Evolutionary conservation across 1,284 basidiomycete species (phyloP).

Genomic region (Cryptococcus sp.): DNA sequence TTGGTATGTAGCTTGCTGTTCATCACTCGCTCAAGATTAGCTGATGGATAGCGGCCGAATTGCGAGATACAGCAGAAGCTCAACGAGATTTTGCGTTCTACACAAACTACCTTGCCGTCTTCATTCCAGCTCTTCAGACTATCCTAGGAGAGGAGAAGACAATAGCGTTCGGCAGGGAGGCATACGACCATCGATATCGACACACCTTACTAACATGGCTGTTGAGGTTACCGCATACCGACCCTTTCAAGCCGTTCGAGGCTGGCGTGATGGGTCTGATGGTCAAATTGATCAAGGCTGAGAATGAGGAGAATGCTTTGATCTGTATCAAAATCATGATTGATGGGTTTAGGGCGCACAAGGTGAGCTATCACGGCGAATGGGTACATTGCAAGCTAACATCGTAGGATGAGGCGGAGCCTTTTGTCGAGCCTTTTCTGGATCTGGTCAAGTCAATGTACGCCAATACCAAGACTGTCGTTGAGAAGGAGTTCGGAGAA

Average conservation of each 20-base stretch:
- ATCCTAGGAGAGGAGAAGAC: constrained; percentile 72
- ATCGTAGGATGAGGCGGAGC: constrained; percentile 63
- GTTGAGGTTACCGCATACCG: constrained; percentile 79
- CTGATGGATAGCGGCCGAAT: constrained; percentile 59
- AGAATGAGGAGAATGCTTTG: constrained; percentile 95
- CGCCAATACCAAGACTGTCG: constrained; percentile 67
- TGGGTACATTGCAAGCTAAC: background rate
- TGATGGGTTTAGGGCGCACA: constrained; percentile 56
- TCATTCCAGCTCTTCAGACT: constrained; percentile 73
- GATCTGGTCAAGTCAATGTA: constrained; percentile 70
- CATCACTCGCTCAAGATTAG: constrained; percentile 14
- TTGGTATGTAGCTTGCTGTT: constrained; percentile 7
- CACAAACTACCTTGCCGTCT: constrained; percentile 55
- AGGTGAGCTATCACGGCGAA: constrained; percentile 28
- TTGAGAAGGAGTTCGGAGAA: constrained; percentile 64
- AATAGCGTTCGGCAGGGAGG: constrained; percentile 66
- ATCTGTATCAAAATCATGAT: constrained; percentile 89
- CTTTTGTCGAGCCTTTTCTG: constrained; percentile 75
- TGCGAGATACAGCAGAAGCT: constrained; percentile 81
- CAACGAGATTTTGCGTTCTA: constrained; percentile 73
- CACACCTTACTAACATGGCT: constrained; percentile 80
- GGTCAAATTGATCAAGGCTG: constrained; percentile 76
- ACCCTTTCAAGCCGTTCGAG: constrained; percentile 69
- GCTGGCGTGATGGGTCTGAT: constrained; percentile 66
- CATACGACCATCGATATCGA: constrained; percentile 76